Conservation (phyloP, 208 protist genomes). For the Sergeia podlipaevii region DNA sequence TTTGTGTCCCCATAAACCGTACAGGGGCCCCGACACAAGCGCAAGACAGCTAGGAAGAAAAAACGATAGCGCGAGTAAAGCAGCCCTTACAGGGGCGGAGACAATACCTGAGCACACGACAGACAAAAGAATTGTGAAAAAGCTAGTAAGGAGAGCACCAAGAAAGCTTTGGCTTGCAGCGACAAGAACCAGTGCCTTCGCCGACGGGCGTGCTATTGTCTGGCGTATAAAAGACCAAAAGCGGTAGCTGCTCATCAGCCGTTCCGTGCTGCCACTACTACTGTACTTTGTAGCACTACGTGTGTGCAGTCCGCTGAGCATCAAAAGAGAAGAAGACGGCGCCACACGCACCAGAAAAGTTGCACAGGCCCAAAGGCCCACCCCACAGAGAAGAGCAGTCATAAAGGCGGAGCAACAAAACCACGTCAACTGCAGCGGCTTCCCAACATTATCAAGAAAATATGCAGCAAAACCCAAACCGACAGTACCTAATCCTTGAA, state of each 20-base stretch:
- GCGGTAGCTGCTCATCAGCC: not conserved
- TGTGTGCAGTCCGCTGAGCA: too few relatives aligned
- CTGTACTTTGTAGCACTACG: too few relatives aligned
- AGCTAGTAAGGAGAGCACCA: constrained; percentile 11
- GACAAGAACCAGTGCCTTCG: constrained; percentile 15
- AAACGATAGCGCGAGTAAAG: constrained; percentile 13
- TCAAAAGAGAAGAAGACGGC: too few relatives aligned
- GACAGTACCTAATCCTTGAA: too few relatives aligned
- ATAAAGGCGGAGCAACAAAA: too few relatives aligned
- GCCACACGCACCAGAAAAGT: too few relatives aligned
- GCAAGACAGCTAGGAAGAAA: constrained; percentile 9
- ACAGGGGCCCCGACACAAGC: not conserved
- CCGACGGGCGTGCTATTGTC: constrained; percentile 15
- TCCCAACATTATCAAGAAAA: too few relatives aligned
- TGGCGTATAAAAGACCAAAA: constrained; percentile 16
- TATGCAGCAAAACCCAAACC: too few relatives aligned
- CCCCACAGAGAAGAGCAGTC: too few relatives aligned
- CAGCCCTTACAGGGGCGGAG: constrained; percentile 5
- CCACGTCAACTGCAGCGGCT: too few relatives aligned
- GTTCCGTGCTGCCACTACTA: too few relatives aligned
- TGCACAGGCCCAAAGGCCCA: too few relatives aligned
- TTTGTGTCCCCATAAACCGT: not conserved
- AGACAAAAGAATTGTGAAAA: constrained; percentile 16
- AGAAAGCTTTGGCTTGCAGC: constrained; percentile 14
- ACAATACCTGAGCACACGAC: constrained; percentile 12